Conservation (phyloP, 805 yeast genomes). For the Hanseniaspora lindneri region DNA sequence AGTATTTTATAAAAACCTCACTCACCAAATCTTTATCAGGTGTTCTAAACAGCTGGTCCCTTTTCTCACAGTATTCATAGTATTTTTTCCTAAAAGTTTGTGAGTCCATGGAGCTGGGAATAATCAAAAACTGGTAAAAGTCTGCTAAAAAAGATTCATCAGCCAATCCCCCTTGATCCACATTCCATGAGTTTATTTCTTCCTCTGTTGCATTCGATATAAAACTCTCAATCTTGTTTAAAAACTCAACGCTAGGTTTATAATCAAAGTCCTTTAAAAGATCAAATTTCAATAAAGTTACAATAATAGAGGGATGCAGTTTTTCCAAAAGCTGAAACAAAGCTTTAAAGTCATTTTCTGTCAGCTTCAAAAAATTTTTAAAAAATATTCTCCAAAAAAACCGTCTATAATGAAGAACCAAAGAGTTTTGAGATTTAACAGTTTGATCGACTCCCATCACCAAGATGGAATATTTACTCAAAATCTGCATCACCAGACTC, state of each 20-base stretch:
- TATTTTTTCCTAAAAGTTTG: constrained; percentile 8
- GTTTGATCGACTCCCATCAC: background rate
- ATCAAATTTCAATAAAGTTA: constrained; percentile 1
- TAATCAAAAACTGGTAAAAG: constrained; percentile 4
- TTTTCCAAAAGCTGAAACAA: constrained; percentile 10
- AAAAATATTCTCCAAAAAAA: constrained; percentile 9
- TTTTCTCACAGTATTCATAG: constrained; percentile 13
- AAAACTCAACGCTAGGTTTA: background rate
- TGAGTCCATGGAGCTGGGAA: constrained; percentile 3
- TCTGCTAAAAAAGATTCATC: constrained; percentile 9
- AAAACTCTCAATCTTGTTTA: background rate
- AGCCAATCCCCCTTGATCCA: background rate
- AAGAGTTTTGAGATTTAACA: background rate
- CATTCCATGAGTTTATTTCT: background rate
- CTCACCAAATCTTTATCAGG: constrained; percentile 5
- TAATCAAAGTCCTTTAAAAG: constrained; percentile 1
- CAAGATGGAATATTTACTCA: background rate
- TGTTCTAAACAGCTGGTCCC: constrained; percentile 4
- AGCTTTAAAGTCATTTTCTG: background rate
- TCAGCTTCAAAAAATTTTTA: background rate
- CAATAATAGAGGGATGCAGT: constrained; percentile 3
- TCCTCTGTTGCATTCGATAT: background rate
- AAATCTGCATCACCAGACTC: background rate
- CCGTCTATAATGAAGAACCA: background rate
- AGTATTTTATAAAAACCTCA: constrained; percentile 1